phyloP scores from a whole-genome alignment of 352 stramenopile genomes.

The Globisporangium cystogenes region DNA sequence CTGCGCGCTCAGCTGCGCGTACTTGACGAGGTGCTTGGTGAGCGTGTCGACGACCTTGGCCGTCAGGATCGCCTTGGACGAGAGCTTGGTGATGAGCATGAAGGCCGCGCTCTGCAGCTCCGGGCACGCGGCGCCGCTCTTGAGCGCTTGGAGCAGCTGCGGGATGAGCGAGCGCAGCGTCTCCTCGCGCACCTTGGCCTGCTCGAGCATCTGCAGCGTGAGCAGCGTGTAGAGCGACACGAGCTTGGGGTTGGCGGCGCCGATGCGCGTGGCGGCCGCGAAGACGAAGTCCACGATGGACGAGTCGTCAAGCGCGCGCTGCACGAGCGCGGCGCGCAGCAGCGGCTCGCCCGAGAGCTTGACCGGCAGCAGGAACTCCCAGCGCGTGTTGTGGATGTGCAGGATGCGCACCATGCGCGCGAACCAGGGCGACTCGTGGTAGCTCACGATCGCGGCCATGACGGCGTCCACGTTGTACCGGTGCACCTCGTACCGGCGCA shows the following conservation, averaged over 20 bases:
- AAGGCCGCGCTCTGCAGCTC: conserved; percentile 80
- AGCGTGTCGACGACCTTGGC: conserved; percentile 68
- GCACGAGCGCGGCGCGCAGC: conserved; percentile 60
- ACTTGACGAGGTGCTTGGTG: conserved; percentile 73
- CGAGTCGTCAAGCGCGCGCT: conserved; percentile 65
- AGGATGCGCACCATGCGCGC: conserved; percentile 80
- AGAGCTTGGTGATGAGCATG: conserved; percentile 83
- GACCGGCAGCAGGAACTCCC: conserved; percentile 78
- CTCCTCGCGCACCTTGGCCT: conserved; percentile 45
- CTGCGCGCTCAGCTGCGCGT: conserved; percentile 55
- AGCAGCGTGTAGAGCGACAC: conserved; percentile 84
- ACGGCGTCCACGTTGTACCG: conserved; percentile 82
- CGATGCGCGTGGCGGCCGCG: conserved; percentile 47
- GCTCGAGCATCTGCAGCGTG: conserved; percentile 77
- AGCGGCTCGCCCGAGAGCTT: conserved; percentile 68
- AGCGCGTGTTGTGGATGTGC: conserved; percentile 70
- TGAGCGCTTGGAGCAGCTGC: conserved; percentile 65
- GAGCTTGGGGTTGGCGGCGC: conserved; percentile 63
- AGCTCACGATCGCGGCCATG: conserved; percentile 77
- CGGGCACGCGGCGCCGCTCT: conserved; percentile 43
- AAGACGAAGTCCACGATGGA: conserved; percentile 81
- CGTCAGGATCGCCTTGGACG: conserved; percentile 71
- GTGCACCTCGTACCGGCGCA: conserved; percentile 86
- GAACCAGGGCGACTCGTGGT: conserved; percentile 85
- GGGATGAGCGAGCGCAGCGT: conserved; percentile 80